Conservation (phyloP, 2,329 filamentous ascomycete species). For the Xylariales sp. region DNA sequence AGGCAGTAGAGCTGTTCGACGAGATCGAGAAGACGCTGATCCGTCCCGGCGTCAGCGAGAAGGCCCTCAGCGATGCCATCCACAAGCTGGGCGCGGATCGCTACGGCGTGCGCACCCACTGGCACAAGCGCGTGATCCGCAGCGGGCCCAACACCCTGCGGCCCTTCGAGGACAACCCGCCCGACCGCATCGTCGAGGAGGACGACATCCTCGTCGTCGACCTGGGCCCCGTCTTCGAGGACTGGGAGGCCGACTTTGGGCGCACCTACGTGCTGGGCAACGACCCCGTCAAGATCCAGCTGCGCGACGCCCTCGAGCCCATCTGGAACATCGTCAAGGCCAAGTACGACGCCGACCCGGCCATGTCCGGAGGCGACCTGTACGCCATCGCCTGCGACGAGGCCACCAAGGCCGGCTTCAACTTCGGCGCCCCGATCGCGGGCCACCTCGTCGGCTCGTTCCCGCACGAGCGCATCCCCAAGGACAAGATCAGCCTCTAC, state of each 20-base stretch:
- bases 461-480: slow-evolving; percentile 45
- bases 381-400: slow-evolving; percentile 36
- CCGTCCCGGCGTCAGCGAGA: slow-evolving; percentile 42
- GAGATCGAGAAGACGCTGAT: slow-evolving; percentile 41
- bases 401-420: slow-evolving; percentile 34
- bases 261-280: slow-evolving; percentile 46
- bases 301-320: slow-evolving; percentile 23
- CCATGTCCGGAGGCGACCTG: slow-evolving; percentile 43
- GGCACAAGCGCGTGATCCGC: slow-evolving; percentile 48
- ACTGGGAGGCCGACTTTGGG: slow-evolving; percentile 50
- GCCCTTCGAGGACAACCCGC: slow-evolving; percentile 44
- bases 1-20: slow-evolving; percentile 39
- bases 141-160: slow-evolving; percentile 44
- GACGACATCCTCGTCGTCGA: slow-evolving; percentile 50
- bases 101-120: slow-evolving; percentile 42
- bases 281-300: slow-evolving; percentile 36
- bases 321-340: slow-evolving; percentile 41
- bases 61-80: slow-evolving; percentile 41
- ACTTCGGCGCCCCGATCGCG: slow-evolving; percentile 38
- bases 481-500: slow-evolving; percentile 39
- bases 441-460: slow-evolving; percentile 47
- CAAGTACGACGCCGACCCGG: slow-evolving; percentile 29
- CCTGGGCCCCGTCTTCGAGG: slow-evolving; percentile 46
- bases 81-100: slow-evolving; percentile 34
- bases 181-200: slow-evolving; percentile 39